Percentiles rank a stretch among this genome's conserved stretches.
These are phyloP conservation scores for Cercospora nicotianae DNA, from an alignment of 2,329 filamentous ascomycete species.

Conservation along the genomic window DNA sequence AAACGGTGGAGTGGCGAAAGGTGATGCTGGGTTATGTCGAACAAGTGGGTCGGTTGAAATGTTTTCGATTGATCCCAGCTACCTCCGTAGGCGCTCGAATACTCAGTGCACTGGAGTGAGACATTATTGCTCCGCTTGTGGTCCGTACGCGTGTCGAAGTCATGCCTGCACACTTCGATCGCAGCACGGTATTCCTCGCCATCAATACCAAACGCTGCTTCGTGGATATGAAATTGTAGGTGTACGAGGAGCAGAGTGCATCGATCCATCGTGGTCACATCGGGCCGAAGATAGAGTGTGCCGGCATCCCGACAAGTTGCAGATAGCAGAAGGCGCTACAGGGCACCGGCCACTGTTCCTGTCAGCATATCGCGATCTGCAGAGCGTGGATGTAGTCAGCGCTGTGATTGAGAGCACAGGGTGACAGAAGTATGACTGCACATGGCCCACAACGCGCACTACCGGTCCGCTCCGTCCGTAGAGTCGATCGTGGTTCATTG, in stretches of 20 bases:
- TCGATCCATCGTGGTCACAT: background rate
- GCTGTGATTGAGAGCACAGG: background rate
- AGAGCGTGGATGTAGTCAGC: background rate
- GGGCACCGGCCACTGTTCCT: background rate
- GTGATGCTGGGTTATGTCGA: conserved; percentile 17
- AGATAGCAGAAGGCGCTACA: background rate
- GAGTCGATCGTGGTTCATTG: background rate
- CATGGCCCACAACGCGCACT: background rate
- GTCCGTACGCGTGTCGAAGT: background rate
- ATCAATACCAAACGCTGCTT: background rate
- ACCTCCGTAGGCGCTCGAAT: background rate
- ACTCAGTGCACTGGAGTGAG: background rate
- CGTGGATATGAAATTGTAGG: background rate
- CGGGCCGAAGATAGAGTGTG: background rate
- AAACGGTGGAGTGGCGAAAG: conserved; percentile 9
- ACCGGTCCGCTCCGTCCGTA: background rate
- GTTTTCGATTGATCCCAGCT: conserved; percentile 13
- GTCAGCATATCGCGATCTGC: background rate
- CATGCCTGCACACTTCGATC: background rate
- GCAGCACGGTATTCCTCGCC: too few species aligned
- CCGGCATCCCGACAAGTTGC: background rate
- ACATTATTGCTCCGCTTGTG: background rate
- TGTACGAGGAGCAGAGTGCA: background rate
- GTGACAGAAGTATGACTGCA: background rate
- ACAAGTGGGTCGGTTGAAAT: conserved; percentile 3